These are phyloP conservation scores for Colletotrichum costaricense DNA, from an alignment of 2,329 filamentous ascomycete species.

Conservation along the genomic window DNA sequence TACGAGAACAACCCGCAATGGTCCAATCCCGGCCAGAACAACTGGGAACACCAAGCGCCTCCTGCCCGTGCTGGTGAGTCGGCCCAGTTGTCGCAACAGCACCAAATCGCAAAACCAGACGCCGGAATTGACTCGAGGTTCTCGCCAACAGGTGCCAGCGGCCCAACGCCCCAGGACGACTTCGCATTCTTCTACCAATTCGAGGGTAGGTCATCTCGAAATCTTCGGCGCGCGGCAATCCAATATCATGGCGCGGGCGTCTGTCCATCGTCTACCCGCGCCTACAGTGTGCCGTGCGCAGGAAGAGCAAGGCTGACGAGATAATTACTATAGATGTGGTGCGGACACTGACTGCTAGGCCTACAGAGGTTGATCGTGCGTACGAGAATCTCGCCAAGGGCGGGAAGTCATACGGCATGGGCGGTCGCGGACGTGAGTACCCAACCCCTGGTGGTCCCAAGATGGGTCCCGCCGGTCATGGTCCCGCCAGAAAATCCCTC, in stretches of 20 bases:
- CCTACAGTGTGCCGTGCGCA: constrained; percentile 11
- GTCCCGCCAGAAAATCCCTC: constrained; percentile 42
- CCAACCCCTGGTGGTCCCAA: constrained; percentile 65
- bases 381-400: constrained; percentile 97
- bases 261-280: not conserved
- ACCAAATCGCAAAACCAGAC: constrained; percentile 26
- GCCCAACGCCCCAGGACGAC: constrained; percentile 80
- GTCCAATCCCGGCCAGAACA: constrained; percentile 51
- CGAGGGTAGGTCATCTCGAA: constrained; percentile 76
- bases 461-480: constrained; percentile 40
- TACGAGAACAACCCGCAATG: constrained; percentile 56
- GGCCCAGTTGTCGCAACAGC: constrained; percentile 30
- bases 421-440: constrained; percentile 81
- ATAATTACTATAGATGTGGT: constrained; percentile 31
- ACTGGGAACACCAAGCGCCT: constrained; percentile 59
- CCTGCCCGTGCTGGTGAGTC: constrained; percentile 50
- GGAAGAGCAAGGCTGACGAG: constrained; percentile 29
- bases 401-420: constrained; percentile 85
- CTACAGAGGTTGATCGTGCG: constrained; percentile 91
- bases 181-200: constrained; percentile 88
- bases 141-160: constrained; percentile 73
- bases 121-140: constrained; percentile 33
- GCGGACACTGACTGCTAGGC: constrained; percentile 38
- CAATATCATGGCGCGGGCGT: not conserved
- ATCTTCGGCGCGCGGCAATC: constrained; percentile 21